Evolutionary conservation across 345 rosid genomes (phyloP).

Genomic region (Eucalyptus curtisii): DNA sequence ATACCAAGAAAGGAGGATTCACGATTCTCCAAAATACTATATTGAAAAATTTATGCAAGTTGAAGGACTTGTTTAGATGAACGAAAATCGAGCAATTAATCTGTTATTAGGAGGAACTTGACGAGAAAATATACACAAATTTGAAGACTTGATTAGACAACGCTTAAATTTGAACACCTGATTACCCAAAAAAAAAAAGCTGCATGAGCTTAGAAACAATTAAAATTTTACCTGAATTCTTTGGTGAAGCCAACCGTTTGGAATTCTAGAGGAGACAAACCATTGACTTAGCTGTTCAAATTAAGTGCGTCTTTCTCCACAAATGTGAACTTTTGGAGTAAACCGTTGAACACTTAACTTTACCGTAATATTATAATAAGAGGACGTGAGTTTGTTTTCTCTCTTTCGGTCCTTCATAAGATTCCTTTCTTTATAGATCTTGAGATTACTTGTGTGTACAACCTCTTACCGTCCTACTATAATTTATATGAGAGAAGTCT

Average conservation of each 20-base stretch:
- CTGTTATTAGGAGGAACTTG: background rate
- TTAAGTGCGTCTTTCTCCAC: background rate
- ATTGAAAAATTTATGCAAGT: background rate
- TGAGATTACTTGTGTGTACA: background rate
- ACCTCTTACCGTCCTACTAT: background rate
- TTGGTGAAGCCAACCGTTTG: background rate
- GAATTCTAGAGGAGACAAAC: background rate
- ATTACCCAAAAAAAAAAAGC: background rate
- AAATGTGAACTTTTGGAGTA: background rate
- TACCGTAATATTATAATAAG: background rate
- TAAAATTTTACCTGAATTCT: background rate
- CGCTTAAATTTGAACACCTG: fast-evolving
- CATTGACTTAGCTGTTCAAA: background rate
- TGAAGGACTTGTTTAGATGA: background rate
- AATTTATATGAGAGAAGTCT: background rate
- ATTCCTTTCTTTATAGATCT: background rate
- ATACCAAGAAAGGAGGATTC: background rate
- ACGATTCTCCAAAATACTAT: background rate
- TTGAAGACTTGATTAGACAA: background rate
- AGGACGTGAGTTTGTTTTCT: background rate
- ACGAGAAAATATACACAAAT: background rate
- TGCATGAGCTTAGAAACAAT: background rate
- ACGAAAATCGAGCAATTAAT: fast-evolving
- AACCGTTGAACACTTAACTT: background rate
- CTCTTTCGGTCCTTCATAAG: background rate